Percentiles rank a stretch among this genome's conserved stretches.
phyloP scores from a whole-genome alignment of 768 basidiomycete genomes.

The Auricularia sp. region DNA sequence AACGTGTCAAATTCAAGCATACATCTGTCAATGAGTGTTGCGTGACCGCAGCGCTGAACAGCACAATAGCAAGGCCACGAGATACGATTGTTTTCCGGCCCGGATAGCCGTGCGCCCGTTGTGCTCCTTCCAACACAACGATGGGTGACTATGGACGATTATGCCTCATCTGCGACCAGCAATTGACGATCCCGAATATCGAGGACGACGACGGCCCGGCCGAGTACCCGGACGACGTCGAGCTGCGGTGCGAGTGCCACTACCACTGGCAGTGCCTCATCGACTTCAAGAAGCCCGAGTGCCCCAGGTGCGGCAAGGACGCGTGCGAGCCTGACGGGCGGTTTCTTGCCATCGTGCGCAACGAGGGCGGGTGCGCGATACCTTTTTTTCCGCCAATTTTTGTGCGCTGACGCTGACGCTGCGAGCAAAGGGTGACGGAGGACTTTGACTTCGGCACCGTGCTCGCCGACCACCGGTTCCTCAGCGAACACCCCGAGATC shows the following conservation, averaged over 20 bases:
- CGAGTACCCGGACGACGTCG: background rate
- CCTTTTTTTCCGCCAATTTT: background rate
- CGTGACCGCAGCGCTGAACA: too few relatives aligned
- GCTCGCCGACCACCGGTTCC: background rate
- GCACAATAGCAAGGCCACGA: too few relatives aligned
- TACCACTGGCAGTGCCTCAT: constrained; percentile 1
- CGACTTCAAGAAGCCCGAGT: background rate
- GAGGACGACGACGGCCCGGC: background rate
- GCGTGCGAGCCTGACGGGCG: background rate
- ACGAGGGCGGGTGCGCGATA: background rate
- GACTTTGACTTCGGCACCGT: background rate
- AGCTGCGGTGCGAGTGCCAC: background rate
- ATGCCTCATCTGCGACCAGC: background rate
- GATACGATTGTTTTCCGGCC: too few relatives aligned
- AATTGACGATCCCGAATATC: background rate
- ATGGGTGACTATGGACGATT: too few relatives aligned
- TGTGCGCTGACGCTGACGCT: background rate
- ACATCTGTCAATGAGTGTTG: too few relatives aligned
- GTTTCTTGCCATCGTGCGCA: background rate
- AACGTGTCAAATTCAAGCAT: too few relatives aligned
- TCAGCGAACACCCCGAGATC: background rate
- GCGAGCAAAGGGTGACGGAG: background rate
- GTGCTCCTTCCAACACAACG: too few relatives aligned
- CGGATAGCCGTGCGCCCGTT: too few relatives aligned
- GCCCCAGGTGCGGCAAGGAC: background rate